Base-by-base conservation (phyloP, 2,329 filamentous ascomycete genomes). In the Parastagonospora nodorum region DNA sequence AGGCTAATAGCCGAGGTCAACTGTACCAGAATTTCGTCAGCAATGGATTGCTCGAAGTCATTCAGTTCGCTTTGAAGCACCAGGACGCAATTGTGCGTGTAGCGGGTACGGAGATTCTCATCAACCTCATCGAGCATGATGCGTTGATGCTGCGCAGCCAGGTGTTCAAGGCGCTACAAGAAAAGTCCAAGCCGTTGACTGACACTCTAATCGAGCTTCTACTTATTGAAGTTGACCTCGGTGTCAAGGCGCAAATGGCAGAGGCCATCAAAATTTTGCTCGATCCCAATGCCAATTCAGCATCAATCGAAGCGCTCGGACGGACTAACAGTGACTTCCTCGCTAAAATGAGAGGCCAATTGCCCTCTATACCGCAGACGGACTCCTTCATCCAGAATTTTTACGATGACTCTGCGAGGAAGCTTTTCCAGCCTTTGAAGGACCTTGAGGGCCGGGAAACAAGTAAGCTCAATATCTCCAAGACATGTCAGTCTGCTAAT, bases 61-160 rank as follows among this genome's bases (percentile, higher is more conserved):
- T 99, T 59, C 91, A 92, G 53, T 97, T 92, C 74, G 92, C 94
- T 11, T 82, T 99, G 43, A 88, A 89, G 53, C 92, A 96, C 66
- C 82, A 83, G 38, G 92, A 96, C 64, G 89, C 94, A 10, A 82
- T 87, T 0, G 89, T 97, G 45, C 84, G 94, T 54, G 91, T 96
- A 2, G 95, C 92, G 5, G 94, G 92, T 9, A 96, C 92, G 2
- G 94, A 99, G 62, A 92, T 97, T 30, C 77, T 99, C 42, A 90
- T 97, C 7, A 90, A 92, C 5, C 87, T 97, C 75, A 94, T 99
- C 63, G 94, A 99, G 65, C 92, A 97, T 68, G 94, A 99, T 65
- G 89, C 93, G 2, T 85, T 92, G 63, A 92, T 97, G 88, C 93
- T 99, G 69, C 88, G 94, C 42, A 87, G 88, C 60, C 95, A 93